Conservation (phyloP, 768 basidiomycete genomes). For the Xerocomellus chrysenteron region DNA sequence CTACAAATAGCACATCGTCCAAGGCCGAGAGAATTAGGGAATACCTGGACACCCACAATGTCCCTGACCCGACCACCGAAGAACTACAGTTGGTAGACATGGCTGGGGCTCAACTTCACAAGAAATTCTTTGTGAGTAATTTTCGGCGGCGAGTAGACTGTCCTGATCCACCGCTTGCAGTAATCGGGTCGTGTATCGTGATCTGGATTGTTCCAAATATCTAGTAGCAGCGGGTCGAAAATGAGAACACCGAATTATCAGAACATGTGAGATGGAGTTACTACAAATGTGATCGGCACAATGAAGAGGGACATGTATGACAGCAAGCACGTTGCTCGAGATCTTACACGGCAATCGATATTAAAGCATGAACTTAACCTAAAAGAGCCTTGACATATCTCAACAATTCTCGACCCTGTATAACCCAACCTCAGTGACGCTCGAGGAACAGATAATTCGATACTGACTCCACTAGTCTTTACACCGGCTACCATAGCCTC, state of each 20-base stretch:
- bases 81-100: not conserved
- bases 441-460: constrained; percentile 3
- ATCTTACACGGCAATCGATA: not conserved
- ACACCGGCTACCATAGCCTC: constrained; percentile 77
- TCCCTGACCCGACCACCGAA: constrained; percentile 7
- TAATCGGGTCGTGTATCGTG: not conserved
- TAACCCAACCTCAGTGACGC: constrained; percentile 2
- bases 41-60: not conserved
- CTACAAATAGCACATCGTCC: not conserved
- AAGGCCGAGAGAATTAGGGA: not conserved
- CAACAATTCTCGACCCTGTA: constrained; percentile 66
- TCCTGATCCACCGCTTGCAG: not conserved
- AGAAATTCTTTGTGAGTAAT: constrained; percentile 1
- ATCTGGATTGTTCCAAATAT: not conserved
- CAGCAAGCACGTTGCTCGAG: not conserved
- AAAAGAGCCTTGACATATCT: constrained; percentile 70
- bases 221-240: not conserved
- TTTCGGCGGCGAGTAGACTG: no score
- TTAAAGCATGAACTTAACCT: constrained; percentile 39
- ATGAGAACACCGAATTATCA: not conserved
- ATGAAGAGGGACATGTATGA: not conserved
- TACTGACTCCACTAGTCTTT: constrained; percentile 69
- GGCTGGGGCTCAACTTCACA: not conserved
- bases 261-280: not conserved
- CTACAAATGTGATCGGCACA: not conserved